Evolutionary conservation across 164 flowering plant species (phyloP), one percentile per base, ranked within the genome.

Genomic region (Litsea cubeba): DNA sequence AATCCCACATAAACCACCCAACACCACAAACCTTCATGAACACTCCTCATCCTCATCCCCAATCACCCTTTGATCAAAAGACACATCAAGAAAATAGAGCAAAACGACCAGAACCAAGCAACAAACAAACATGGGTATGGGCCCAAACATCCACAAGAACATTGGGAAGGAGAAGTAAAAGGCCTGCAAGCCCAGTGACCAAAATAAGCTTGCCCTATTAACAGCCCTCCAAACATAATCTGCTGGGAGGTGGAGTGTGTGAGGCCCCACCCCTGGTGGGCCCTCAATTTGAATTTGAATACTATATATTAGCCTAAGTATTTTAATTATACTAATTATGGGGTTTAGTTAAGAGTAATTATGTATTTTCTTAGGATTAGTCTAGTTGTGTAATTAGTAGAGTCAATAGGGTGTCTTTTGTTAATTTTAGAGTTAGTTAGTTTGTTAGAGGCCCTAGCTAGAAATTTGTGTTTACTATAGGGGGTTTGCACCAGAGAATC

Each of bases 111-210:
- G 75, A 28, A 85, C 71, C 17, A 89, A 8, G 76, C 91, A 85
- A 60, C 85, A 79, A 15, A 79, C 5, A 23, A 92, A 84, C 97
- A 92, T 91, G 7, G 97, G 94, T 18, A 94, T 84, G 5, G 98
- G 93, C 1, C 98, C 97, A 77, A 95, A 92, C 22, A 91, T 80
- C 98, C 98, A 95, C 71, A 95, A 62, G 66, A 92, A 89, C 12
- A 91, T 74, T 2, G 97, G 97, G 71, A 91, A 89, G 0, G 98
- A 95, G 75, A 92, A 87, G 81, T 92, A 95, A 77, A 92, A 92
- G 3, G 92, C 93, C 1, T 93, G 71, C 64, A 89, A 69, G 0
- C 98, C 98, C 1, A 92, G 65, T 0, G 97, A 92, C 97, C 97
- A 92, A 73, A 91, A 94, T 64, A 87, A 85, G 79, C 97, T 88